A percentile compares a stretch with the other conserved stretches of the same genome.
Evolutionary conservation across 768 basidiomycete genomes (phyloP).

Genomic region (Russula vinacea): DNA sequence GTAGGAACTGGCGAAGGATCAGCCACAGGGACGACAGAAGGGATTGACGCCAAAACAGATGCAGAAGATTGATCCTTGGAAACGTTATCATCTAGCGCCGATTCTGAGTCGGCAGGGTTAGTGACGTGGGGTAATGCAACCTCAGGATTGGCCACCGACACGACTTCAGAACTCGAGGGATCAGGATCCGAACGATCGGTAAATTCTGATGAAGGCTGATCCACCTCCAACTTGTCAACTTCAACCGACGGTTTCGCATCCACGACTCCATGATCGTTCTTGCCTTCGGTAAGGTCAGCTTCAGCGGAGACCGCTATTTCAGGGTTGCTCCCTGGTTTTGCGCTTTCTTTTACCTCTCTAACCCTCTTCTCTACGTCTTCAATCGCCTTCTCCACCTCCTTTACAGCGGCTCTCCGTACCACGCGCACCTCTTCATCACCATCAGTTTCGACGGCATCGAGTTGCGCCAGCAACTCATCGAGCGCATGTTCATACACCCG

Average conservation of each 20-base stretch:
- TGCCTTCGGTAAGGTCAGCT: background rate
- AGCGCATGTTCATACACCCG: conserved; percentile 63
- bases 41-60: background rate
- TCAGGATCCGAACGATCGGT: background rate
- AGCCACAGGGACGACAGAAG: background rate
- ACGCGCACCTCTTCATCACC: conserved; percentile 54
- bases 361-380: conserved; percentile 45
- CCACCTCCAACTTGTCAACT: background rate
- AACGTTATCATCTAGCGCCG: background rate
- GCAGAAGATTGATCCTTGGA: background rate
- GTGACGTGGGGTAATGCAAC: no score
- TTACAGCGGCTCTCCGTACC: conserved; percentile 51
- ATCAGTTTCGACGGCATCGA: conserved; percentile 66
- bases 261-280: background rate
- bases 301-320: background rate
- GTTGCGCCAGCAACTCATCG: conserved; percentile 56
- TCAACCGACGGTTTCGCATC: background rate
- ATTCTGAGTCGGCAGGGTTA: background rate
- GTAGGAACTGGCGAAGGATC: no score
- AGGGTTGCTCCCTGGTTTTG: background rate
- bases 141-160: background rate
- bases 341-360: conserved; percentile 3
- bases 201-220: background rate
- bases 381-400: conserved; percentile 59
- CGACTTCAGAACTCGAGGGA: background rate